Conservation (phyloP, 148 eudicot species). For the Mesembryanthemum crystallinum region DNA sequence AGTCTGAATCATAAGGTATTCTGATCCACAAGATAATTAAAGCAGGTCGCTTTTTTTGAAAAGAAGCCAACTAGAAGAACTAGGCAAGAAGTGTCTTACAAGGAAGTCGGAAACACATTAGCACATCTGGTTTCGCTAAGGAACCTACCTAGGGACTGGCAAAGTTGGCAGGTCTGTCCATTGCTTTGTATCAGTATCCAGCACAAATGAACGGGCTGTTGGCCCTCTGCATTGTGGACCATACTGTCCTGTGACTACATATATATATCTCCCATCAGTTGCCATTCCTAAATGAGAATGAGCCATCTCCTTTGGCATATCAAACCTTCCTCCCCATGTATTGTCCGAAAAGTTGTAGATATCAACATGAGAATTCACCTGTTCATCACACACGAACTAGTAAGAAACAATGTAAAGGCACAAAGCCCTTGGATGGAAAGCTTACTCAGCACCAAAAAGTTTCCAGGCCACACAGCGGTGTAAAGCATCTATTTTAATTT, state of each 20-base stretch:
- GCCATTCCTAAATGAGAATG: conserved; percentile 99
- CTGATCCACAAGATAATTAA: background rate
- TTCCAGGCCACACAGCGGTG: background rate
- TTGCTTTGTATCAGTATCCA: conserved; percentile 79
- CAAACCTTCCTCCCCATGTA: conserved; percentile 90
- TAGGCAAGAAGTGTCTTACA: background rate
- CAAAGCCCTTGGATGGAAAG: background rate
- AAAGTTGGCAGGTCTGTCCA: conserved; percentile 78
- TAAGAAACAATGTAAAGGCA: conserved; percentile 1
- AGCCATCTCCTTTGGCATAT: conserved; percentile 99
- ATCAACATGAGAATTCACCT: conserved; percentile 99
- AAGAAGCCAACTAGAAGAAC: background rate
- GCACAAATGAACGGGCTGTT: conserved; percentile 74
- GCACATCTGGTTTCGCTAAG: background rate
- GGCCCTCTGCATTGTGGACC: conserved; percentile 99
- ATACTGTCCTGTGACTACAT: conserved; percentile 92
- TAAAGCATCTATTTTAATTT: background rate
- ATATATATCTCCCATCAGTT: conserved; percentile 92
- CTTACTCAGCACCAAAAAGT: background rate
- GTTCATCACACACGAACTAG: conserved; percentile 15
- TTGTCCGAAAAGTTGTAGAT: conserved; percentile 85
- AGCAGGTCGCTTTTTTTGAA: background rate
- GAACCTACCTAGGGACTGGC: conserved; percentile 82
- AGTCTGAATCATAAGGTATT: background rate
- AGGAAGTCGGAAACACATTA: background rate